Base-by-base conservation (phyloP, 805 yeast genomes). In the Zygoascus tannicola region DNA sequence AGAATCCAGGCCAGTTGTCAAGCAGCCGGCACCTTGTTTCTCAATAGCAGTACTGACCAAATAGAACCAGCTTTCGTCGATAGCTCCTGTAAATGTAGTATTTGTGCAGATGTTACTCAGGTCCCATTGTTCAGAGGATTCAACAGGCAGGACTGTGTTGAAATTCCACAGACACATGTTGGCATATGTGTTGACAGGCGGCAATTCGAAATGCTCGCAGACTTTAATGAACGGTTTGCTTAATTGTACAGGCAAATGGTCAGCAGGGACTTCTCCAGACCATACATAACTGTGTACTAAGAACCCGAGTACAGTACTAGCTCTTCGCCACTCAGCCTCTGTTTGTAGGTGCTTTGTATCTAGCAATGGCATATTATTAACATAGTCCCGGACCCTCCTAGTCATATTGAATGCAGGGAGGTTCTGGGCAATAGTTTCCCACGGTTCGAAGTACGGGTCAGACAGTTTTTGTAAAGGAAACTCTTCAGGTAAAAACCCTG, bases 51-150 rank as follows among this genome's bases (percentile, higher is more conserved):
- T 90, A 55, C 92, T 80, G 7, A 88, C 90, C 47, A 87, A 67
- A 61, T 85, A 88, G 60, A 88, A 88, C 97, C 97, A 88, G 51
- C 83, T 75, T 63, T 88, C 97, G 63, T 88, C 97, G 35, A 80
- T 75, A 3, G 86, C 76, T 1, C 97, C 97, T 0, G 97, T 87
- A 59, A 80, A 90, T 1, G 96, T 86, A 59, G 76, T 77, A 48
- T 84, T 74, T 1, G 94, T 81, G 43, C 87, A 81, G 45, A 88
- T 67, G 55, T 81, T 80, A 43, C 81, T 79, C 37, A 85, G 71
- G 49, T 75, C 78, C 71, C 75, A 55, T 40, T 60, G 53, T 48
- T 64, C 50, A 40, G 64, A 50, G 19, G 32, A 20, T 47, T 61
- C 66, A 2, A 59, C 62, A 5, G 81, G 81, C 14, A 80, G 55